Evolutionary conservation across 768 basidiomycete species (phyloP).

Genomic region (Nidula microcarpa): DNA sequence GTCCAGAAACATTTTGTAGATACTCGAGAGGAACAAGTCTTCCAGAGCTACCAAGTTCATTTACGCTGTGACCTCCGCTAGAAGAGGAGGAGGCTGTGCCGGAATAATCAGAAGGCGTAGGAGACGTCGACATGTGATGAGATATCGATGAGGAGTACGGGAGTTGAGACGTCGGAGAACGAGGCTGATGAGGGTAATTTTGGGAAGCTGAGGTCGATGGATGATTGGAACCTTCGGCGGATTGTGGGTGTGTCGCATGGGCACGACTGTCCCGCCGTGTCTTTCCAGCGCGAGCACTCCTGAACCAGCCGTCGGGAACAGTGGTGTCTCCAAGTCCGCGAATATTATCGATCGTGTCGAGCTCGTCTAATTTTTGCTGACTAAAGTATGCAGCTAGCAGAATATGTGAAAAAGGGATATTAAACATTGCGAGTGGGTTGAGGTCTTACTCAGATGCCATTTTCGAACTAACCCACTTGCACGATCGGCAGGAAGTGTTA

Average conservation of each 20-base stretch:
- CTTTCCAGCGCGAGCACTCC: constrained; percentile 72
- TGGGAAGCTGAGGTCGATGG: constrained; percentile 17
- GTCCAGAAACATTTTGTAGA: constrained; percentile 51
- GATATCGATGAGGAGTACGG: constrained; percentile 18
- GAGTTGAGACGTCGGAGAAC: constrained; percentile 16
- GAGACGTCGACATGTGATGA: constrained; percentile 20
- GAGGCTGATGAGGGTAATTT: constrained; percentile 11
- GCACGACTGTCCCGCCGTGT: constrained; percentile 46
- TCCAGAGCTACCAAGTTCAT: constrained; percentile 16
- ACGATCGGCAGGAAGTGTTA: constrained; percentile 57
- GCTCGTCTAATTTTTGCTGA: constrained; percentile 66
- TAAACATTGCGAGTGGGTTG: constrained; percentile 7
- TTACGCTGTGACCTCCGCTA: constrained; percentile 16
- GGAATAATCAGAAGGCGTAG: constrained; percentile 26
- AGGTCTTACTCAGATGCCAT: constrained; percentile 76
- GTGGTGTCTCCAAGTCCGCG: constrained; percentile 59
- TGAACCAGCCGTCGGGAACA: constrained; percentile 78
- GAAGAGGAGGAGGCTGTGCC: constrained; percentile 37
- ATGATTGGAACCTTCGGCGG: constrained; percentile 19
- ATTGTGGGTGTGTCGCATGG: constrained; percentile 28
- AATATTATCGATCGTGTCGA: constrained; percentile 70
- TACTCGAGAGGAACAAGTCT: constrained; percentile 62
- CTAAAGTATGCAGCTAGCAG: constrained; percentile 78
- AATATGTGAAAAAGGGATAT: constrained; percentile 6
- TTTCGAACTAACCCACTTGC: constrained; percentile 55